phyloP scores from a whole-genome alignment of 2,329 filamentous ascomycete genomes.

The Acarospora socialis region DNA sequence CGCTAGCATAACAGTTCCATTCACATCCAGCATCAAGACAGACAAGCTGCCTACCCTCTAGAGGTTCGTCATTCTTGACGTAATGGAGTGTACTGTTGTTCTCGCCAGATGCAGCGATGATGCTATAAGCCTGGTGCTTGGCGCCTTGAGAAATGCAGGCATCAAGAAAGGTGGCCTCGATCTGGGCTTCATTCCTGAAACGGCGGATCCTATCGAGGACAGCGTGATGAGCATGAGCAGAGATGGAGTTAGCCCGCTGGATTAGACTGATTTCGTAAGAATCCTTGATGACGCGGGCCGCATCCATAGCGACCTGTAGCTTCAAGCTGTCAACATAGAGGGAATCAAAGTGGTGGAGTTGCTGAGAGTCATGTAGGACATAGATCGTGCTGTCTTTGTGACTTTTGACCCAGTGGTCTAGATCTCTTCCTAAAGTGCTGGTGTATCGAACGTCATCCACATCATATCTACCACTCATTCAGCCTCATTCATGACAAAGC shows the following conservation, averaged over 20 bases:
- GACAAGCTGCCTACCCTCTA: slow-evolving; percentile 60
- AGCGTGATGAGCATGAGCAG: slow-evolving; percentile 49
- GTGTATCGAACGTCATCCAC: slow-evolving; percentile 56
- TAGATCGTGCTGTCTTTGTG: slow-evolving; percentile 21
- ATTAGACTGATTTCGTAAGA: slow-evolving; percentile 62
- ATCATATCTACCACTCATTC: slow-evolving; percentile 37
- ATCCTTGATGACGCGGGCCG: slow-evolving; percentile 56
- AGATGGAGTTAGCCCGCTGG: slow-evolving; percentile 56
- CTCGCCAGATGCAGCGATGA: slow-evolving; percentile 68
- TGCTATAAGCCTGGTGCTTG: slow-evolving; percentile 73
- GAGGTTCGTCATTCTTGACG: slow-evolving; percentile 57
- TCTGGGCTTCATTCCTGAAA: slow-evolving; percentile 64
- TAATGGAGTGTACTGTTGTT: slow-evolving; percentile 83
- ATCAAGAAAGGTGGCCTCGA: slow-evolving; percentile 68
- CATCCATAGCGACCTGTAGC: slow-evolving; percentile 42
- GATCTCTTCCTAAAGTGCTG: slow-evolving; percentile 33
- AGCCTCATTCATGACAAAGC: background rate
- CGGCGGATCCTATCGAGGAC: slow-evolving; percentile 47
- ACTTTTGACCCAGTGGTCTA: slow-evolving; percentile 27
- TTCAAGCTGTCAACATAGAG: background rate
- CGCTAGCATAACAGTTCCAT: slow-evolving; percentile 57
- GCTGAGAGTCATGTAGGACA: slow-evolving; percentile 25
- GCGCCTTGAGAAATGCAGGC: slow-evolving; percentile 61
- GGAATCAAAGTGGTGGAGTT: slow-evolving; percentile 13
- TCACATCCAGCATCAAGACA: slow-evolving; percentile 74